Evolutionary conservation across 2,329 filamentous ascomycete species (phyloP), one percentile per base, ranked within the genome.

Genomic region (Aspergillus ochraceoroseus): DNA sequence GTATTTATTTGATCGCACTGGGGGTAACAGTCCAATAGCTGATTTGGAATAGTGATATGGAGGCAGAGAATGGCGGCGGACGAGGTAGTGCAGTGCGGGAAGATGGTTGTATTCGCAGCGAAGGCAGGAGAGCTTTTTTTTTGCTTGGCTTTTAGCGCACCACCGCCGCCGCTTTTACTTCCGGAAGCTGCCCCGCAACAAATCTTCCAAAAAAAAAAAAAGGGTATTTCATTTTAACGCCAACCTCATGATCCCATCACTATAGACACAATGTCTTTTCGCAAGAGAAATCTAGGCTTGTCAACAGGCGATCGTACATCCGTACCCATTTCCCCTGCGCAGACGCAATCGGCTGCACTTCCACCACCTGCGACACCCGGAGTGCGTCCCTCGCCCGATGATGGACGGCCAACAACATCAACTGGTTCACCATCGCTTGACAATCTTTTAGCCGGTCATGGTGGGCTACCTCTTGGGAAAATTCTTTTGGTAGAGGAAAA

Each of bases 391-490:
- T 98, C 92, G 8, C 87, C 89, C 32, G 71, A 94, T 20, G 89
- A 95, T 60, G 90, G 90, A 41, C 82, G 88, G 32, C 75, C 81
- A 25, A 94, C 87, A 5, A 96, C 85, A 2, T 98, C 92, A 0
- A 96, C 92, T 0, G 92, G 92, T 14, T 90, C 87, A 0, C 75
- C 80, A 3, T 94, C 88, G 12, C 71, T 98, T 27, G 92, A 98
- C 58, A 79, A 79, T 44, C 73, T 95, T 12, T 72, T 98, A 1
- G 87, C 87, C 27, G 88, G 90, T 0, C 90, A 96, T 67, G 78
- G 82, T 3, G 92, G 92, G 0, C 71, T 96, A 3, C 80, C 86
- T 0, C 72, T 96, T 5, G 92, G 92, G 0, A 87, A 79, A 12
- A 85, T 82, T 0, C 59, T 96, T 1, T 67, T 98, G 4, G 70